Percentiles rank a stretch among this genome's conserved stretches.
Conservation (phyloP, 2,329 filamentous ascomycete species). For the Blastomyces percursus region DNA sequence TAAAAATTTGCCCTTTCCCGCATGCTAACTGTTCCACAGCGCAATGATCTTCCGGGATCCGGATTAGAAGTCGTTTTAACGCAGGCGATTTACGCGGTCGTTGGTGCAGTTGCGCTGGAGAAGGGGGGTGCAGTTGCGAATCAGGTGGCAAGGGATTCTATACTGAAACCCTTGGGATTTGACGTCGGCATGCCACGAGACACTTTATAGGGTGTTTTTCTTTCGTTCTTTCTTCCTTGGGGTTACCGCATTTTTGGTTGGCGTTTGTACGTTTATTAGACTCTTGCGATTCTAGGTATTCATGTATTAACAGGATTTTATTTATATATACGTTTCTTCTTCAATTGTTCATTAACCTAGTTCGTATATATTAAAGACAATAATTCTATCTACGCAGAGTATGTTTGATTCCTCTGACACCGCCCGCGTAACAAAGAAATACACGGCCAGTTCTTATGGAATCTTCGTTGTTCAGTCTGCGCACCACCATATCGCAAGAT, state of each 20-base stretch:
- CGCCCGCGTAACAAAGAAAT: conserved; percentile 59
- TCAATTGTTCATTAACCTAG: neutral
- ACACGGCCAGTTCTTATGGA: conserved; percentile 65
- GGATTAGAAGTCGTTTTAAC: conserved; percentile 65
- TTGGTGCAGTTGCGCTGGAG: conserved; percentile 84
- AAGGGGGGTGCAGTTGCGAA: conserved; percentile 69
- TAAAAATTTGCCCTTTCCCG: neutral
- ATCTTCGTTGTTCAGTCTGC: conserved; percentile 45
- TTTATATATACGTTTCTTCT: neutral
- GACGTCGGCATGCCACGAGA: conserved; percentile 19
- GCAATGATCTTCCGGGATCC: conserved; percentile 57
- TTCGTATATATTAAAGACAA: conserved; percentile 2
- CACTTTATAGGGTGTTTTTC: conserved; percentile 2
- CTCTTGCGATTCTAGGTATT: conserved; percentile 6
- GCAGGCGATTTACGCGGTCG: conserved; percentile 69
- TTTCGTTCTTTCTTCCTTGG: neutral
- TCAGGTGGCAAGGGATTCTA: conserved; percentile 62
- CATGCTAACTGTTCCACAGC: conserved; percentile 30
- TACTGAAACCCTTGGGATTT: conserved; percentile 47
- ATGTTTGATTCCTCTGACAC: conserved; percentile 79
- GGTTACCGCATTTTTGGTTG: conserved; percentile 13
- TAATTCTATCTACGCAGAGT: conserved; percentile 1
- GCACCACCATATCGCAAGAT: conserved; percentile 51
- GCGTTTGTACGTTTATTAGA: conserved; percentile 11
- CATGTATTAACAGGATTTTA: conserved; percentile 11